These are phyloP conservation scores for Penicillium sclerotigenum DNA, from an alignment of 2,329 filamentous ascomycete genomes.

Conservation along the genomic window DNA sequence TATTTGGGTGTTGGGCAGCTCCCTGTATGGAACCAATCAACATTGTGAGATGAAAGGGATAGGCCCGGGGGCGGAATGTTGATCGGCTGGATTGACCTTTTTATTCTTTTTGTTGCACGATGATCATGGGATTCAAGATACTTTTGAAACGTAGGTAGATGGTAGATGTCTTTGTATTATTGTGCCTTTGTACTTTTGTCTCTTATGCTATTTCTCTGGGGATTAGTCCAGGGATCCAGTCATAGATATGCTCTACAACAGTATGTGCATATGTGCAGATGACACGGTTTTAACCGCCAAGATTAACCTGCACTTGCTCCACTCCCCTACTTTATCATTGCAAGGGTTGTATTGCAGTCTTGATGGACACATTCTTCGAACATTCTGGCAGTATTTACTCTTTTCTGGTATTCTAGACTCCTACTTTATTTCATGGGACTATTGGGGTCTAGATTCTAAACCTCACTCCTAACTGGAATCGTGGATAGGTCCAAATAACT, in stretches of 20 bases:
- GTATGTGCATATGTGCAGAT: not conserved
- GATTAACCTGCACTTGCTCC: not conserved
- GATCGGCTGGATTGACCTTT: constrained; percentile 18
- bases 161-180: not conserved
- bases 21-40: constrained; percentile 12
- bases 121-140: not conserved
- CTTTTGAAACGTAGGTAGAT: not conserved
- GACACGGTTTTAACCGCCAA: constrained; percentile 1
- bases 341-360: constrained; percentile 4
- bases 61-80: constrained; percentile 16
- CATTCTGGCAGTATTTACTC: not conserved
- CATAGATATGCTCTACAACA: too few relatives aligned
- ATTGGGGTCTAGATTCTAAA: not conserved
- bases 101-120: not conserved
- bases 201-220: not conserved
- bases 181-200: not conserved
- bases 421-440: not conserved
- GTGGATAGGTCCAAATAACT: not conserved
- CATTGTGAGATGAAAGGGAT: constrained; percentile 16
- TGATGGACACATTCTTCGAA: constrained; percentile 4
- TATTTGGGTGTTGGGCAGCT: not conserved
- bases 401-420: constrained; percentile 6
- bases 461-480: not conserved
- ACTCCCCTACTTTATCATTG: constrained; percentile 7
- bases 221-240: too few relatives aligned